phyloP scores from a whole-genome alignment of 2,329 filamentous ascomycete genomes.

The Aspergillus sp. region DNA sequence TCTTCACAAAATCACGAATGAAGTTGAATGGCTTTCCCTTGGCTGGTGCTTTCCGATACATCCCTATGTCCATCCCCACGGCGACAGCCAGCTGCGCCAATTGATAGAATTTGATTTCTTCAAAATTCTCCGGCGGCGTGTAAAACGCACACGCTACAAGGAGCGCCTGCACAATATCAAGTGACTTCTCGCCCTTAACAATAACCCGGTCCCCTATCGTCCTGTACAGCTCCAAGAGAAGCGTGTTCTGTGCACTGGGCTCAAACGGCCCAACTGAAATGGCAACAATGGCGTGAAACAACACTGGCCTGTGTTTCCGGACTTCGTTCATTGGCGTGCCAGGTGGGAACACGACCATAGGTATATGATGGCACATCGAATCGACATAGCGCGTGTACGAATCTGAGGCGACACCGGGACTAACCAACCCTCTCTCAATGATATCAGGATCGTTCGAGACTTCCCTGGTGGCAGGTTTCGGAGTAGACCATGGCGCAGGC shows the following conservation, averaged over 20 bases:
- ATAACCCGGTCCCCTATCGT: constrained; percentile 73
- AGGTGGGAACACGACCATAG: constrained; percentile 58
- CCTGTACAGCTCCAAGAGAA: constrained; percentile 70
- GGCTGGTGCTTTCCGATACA: constrained; percentile 57
- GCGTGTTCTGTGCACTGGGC: constrained; percentile 57
- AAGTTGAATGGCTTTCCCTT: constrained; percentile 33
- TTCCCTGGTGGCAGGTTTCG: constrained; percentile 18
- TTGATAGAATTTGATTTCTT: constrained; percentile 88
- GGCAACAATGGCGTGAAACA: constrained; percentile 60
- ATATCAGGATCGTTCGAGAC: constrained; percentile 44
- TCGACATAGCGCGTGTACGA: constrained; percentile 59
- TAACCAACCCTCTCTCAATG: constrained; percentile 53
- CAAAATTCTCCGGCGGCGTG: constrained; percentile 75
- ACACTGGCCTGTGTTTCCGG: constrained; percentile 57
- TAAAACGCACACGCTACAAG: constrained; percentile 81
- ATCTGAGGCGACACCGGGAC: constrained; percentile 50
- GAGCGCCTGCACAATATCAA: constrained; percentile 80
- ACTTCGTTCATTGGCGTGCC: constrained; percentile 55
- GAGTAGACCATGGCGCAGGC: constrained; percentile 21
- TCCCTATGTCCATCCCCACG: constrained; percentile 80
- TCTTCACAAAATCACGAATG: constrained; percentile 42
- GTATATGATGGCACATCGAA: constrained; percentile 56
- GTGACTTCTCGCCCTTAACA: constrained; percentile 72
- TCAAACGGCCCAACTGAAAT: constrained; percentile 54
- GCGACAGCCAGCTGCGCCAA: constrained; percentile 76